These are phyloP conservation scores for Myrmaecium sp. DNA, from an alignment of 2,329 filamentous ascomycete species.

Conservation along the genomic window DNA sequence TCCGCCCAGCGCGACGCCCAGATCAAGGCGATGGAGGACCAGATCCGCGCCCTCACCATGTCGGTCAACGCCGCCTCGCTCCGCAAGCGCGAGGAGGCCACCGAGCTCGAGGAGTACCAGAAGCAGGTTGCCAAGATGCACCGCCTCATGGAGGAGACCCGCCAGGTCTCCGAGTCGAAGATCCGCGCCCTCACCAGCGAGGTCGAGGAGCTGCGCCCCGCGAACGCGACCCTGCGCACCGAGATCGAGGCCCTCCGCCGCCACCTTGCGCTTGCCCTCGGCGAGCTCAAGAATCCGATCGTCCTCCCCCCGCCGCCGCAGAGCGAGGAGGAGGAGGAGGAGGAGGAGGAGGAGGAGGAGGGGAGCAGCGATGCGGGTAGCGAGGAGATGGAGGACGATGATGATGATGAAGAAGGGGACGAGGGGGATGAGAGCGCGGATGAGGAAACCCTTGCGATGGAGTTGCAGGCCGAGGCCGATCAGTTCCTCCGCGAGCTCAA, in stretches of 20 bases:
- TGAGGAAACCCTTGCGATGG: conserved; percentile 33
- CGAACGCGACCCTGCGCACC: conserved; percentile 38
- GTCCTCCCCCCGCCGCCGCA: conserved; percentile 30
- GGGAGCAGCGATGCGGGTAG: conserved; percentile 36
- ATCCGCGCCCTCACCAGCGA: conserved; percentile 58
- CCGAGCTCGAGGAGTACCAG: conserved; percentile 88
- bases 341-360: conserved; percentile 18
- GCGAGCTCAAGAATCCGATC: conserved; percentile 83
- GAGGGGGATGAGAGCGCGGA: no score
- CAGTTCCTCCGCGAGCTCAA: conserved; percentile 64
- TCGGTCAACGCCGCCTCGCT: conserved; percentile 38
- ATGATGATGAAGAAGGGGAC: conserved; percentile 24
- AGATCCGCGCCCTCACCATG: conserved; percentile 73
- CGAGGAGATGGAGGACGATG: conserved; percentile 43
- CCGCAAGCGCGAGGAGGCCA: conserved; percentile 64
- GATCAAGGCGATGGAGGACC: conserved; percentile 86
- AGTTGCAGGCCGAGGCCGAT: conserved; percentile 74
- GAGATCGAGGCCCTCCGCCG: conserved; percentile 78
- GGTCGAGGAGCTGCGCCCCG: conserved; percentile 29
- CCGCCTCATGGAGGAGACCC: conserved; percentile 86
- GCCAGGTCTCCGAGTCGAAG: conserved; percentile 81
- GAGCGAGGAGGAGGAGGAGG: conserved; percentile 7
- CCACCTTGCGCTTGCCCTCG: conserved; percentile 73
- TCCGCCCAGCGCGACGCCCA: conserved; percentile 88
- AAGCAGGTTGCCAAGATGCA: conserved; percentile 79